Evolutionary conservation across 805 yeast genomes (phyloP).

Genomic region (Starmerella vaccinii): DNA sequence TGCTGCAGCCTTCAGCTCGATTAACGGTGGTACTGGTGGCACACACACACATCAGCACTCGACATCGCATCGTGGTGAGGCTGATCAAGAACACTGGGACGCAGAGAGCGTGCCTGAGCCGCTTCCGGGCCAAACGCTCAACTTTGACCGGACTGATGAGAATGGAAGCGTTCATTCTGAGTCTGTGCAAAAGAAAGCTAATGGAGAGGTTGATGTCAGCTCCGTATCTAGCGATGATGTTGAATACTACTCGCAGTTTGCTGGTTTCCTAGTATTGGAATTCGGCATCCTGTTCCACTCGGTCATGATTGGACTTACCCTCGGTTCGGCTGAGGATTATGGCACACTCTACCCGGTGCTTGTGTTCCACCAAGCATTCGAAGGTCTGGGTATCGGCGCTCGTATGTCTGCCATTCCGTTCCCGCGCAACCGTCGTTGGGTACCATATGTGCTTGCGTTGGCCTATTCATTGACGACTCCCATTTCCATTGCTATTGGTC

Average conservation of each 20-base stretch:
- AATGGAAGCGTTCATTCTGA: background rate
- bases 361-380: constrained; percentile 68
- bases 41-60: constrained; percentile 9
- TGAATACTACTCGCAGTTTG: constrained; percentile 32
- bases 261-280: constrained; percentile 49
- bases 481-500: constrained; percentile 57
- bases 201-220: constrained; percentile 4
- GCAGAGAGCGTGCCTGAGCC: background rate
- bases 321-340: constrained; percentile 58
- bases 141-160: background rate
- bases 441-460: constrained; percentile 44
- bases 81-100: background rate
- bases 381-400: constrained; percentile 70
- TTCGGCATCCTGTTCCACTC: constrained; percentile 70
- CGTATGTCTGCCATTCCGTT: constrained; percentile 51
- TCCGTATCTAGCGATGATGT: constrained; percentile 32
- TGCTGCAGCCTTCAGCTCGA: constrained; percentile 2
- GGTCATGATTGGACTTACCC: constrained; percentile 58
- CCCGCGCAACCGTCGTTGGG: constrained; percentile 39
- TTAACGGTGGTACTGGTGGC: background rate
- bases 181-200: background rate
- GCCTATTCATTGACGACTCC: constrained; percentile 58
- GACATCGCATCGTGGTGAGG: too few relatives aligned
- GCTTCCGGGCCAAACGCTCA: background rate
- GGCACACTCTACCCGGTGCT: constrained; percentile 52